Percentiles rank a stretch among this genome's conserved stretches.
These are phyloP conservation scores for Suhomyces chickasaworum DNA, from an alignment of 1,139 yeast genomes.

Conservation along the genomic window DNA sequence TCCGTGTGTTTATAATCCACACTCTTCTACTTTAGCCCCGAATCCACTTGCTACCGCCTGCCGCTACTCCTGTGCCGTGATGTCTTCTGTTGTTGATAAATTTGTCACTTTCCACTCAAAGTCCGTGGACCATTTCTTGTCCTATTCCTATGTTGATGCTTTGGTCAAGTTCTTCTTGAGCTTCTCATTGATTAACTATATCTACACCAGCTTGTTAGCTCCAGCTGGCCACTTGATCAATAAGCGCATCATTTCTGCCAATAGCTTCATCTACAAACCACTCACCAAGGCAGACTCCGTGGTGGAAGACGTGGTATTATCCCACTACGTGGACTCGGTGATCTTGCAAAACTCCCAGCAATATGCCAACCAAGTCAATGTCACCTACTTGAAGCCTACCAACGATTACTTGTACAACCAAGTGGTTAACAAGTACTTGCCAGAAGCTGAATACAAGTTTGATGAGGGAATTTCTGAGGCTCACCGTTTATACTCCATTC, in stretches of 20 bases:
- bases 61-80: background rate
- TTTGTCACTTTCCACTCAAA: constrained; percentile 31
- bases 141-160: constrained; percentile 34
- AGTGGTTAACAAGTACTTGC: constrained; percentile 36
- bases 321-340: constrained; percentile 17
- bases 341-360: constrained; percentile 18
- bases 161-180: constrained; percentile 29
- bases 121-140: constrained; percentile 36
- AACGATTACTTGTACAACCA: constrained; percentile 30
- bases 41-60: too few species aligned
- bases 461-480: constrained; percentile 27
- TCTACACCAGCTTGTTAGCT: constrained; percentile 25
- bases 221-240: constrained; percentile 23
- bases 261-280: constrained; percentile 28
- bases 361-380: constrained; percentile 20
- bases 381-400: constrained; percentile 32
- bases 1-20: background rate
- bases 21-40: too few species aligned
- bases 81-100: constrained; percentile 11
- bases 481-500: constrained; percentile 34
- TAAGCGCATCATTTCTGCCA: constrained; percentile 25
- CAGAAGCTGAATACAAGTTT: constrained; percentile 29
- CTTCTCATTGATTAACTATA: constrained; percentile 26
- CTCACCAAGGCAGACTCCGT: constrained; percentile 32
- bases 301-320: constrained; percentile 30